Evolutionary conservation across 345 rosid genomes (phyloP).

Genomic region (rapeseed (Brassica napus)): DNA sequence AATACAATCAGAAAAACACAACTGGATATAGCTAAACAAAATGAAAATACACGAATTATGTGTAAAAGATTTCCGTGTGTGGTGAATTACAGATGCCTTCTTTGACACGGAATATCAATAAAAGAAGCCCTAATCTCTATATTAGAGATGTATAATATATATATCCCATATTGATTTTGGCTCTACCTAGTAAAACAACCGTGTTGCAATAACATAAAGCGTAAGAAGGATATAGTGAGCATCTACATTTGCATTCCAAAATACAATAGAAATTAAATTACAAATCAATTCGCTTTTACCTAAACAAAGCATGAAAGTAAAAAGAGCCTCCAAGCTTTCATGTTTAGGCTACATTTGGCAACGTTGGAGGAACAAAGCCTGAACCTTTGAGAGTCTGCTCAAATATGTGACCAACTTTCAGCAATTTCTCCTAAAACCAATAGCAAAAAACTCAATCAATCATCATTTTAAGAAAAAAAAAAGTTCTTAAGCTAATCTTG

Average conservation of each 20-base stretch:
- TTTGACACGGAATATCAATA: neutral
- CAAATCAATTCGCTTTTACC: constrained; percentile 19
- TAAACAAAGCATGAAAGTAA: constrained; percentile 5
- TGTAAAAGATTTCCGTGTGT: neutral
- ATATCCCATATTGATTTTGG: too few species aligned
- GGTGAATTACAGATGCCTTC: neutral
- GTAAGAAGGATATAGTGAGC: neutral
- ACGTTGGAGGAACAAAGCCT: constrained; percentile 72
- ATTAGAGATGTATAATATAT: neutral
- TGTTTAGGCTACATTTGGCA: constrained; percentile 29
- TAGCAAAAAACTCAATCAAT: neutral
- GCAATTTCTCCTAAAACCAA: constrained; percentile 59
- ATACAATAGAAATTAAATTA: constrained; percentile 4
- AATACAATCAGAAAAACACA: neutral
- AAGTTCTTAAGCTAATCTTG: neutral
- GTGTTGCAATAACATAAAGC: neutral
- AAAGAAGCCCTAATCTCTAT: neutral
- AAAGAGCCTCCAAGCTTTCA: neutral
- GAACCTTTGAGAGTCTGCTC: constrained; percentile 78
- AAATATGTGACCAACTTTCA: constrained; percentile 79
- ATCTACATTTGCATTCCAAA: neutral
- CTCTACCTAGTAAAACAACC: too few species aligned
- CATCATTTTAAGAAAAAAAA: neutral
- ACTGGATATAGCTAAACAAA: neutral
- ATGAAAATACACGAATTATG: neutral